Base-by-base conservation (phyloP, 1,284 basidiomycete species). In the Marasmius tenuissimus region DNA sequence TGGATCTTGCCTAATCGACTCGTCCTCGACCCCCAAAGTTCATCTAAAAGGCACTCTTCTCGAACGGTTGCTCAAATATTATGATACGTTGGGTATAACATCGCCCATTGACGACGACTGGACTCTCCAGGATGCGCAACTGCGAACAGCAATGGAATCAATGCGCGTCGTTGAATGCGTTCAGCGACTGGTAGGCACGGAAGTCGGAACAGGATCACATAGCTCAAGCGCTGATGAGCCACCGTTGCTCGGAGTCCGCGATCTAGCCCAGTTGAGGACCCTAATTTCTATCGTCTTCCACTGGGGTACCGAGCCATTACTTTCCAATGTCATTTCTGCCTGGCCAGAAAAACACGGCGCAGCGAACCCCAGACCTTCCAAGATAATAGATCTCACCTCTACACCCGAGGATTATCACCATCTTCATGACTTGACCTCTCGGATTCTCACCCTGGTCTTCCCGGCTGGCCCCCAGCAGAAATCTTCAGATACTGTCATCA, bases 251-350 rank as follows among this genome's bases (percentile, higher is more conserved):
- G 90, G 89, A 0, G 83, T 86, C 1, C 82, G 87, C 60, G 91
- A 93, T 71, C 71, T 92, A 47, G 72, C 78, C 5, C 74, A 85
- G 62, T 71, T 92, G 1, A 82, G 86, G 38, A 88, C 85, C 0
- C 76, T 92, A 27, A 69, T 89, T 9, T 84, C 88, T 12, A 80
- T 93, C 59, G 72, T 82, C 20, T 89, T 92, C 70, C 87, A 85
- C 65, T 92, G 91, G 91, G 86, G 84, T 5, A 70, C 84, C 4
- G 81, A 86, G 18, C 82, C 82, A 5, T 69, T 87, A 8, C 76
- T 88, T 35, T 66, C 70, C 11, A 77, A 75, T 59, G 71, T 85
- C 16, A 68, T 75, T 8, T 71, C 76, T 40, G 72, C 78, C 5
- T 85, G 83, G 75, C 78, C 81, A 6, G 72, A 69, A 52, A 75